Conservation (phyloP, 2,329 filamentous ascomycete species). For the Clonostachys byssicola region DNA sequence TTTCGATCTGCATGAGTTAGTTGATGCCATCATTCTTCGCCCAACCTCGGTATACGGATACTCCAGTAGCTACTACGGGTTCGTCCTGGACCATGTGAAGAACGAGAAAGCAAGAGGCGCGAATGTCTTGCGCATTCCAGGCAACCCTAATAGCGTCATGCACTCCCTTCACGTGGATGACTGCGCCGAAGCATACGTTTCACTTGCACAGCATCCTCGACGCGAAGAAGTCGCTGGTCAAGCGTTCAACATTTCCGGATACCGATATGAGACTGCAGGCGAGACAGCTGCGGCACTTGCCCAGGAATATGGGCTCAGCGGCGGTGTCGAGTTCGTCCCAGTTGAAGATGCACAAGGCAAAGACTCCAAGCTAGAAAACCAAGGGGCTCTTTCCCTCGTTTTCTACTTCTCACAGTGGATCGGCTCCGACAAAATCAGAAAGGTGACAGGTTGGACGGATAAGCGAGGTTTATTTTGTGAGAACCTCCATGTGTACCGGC, state of each 20-base stretch:
- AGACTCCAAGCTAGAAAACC: not conserved
- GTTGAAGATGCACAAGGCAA: not conserved
- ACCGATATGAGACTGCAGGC: constrained; percentile 35
- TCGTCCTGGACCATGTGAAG: constrained; percentile 27
- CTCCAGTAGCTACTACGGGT: constrained; percentile 36
- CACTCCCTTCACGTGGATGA: constrained; percentile 45
- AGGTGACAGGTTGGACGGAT: constrained; percentile 33
- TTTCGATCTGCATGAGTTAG: constrained; percentile 25
- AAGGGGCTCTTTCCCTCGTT: constrained; percentile 11
- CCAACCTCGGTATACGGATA: constrained; percentile 43
- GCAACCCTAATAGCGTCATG: constrained; percentile 29
- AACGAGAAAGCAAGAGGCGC: constrained; percentile 8
- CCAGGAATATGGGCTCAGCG: constrained; percentile 29
- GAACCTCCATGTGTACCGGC: constrained; percentile 24
- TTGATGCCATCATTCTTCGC: constrained; percentile 36
- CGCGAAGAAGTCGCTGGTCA: constrained; percentile 25
- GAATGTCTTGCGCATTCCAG: constrained; percentile 20
- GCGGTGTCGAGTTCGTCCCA: constrained; percentile 15
- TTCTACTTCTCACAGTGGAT: constrained; percentile 36
- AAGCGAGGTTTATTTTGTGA: constrained; percentile 27
- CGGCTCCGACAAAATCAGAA: constrained; percentile 31
- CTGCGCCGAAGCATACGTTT: constrained; percentile 40
- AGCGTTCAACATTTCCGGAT: constrained; percentile 39
- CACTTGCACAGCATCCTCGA: constrained; percentile 29
- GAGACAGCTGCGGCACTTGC: constrained; percentile 31